Conservation (phyloP, 176 grass and related monocot genomes). For the Zoysia pacifica region DNA sequence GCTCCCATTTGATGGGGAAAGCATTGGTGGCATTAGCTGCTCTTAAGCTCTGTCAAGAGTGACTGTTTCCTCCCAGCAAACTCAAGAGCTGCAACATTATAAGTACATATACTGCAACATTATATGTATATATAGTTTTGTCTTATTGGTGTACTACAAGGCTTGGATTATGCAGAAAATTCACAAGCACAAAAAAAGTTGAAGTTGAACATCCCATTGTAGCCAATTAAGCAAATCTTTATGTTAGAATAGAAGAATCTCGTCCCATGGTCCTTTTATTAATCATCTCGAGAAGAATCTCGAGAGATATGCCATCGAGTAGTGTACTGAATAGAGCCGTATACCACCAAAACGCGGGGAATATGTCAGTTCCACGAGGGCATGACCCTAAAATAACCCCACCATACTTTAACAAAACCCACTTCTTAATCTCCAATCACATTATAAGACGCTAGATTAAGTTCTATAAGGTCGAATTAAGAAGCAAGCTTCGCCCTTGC, state of each 20-base stretch:
- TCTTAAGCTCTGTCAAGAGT: neutral
- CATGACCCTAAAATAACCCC: constrained; percentile 43
- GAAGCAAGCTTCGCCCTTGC: constrained; percentile 12
- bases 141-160: no score
- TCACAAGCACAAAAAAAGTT: no score
- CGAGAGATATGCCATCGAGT: constrained; percentile 8
- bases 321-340: constrained; percentile 32
- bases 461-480: constrained; percentile 14
- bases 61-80: constrained; percentile 28
- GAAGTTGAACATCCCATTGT: no score
- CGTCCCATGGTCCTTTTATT: neutral
- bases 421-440: constrained; percentile 17
- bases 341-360: constrained; percentile 30
- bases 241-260: no score
- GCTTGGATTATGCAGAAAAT: no score
- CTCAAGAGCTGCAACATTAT: neutral
- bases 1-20: neutral
- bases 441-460: constrained; percentile 35
- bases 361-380: constrained; percentile 55
- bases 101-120: no score
- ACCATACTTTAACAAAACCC: constrained; percentile 26
- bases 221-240: no score
- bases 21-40: constrained; percentile 6
- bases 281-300: neutral
- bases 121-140: no score